These are phyloP conservation scores for Kwoniella sp. DNA, from an alignment of 768 basidiomycete species.

Conservation along the genomic window DNA sequence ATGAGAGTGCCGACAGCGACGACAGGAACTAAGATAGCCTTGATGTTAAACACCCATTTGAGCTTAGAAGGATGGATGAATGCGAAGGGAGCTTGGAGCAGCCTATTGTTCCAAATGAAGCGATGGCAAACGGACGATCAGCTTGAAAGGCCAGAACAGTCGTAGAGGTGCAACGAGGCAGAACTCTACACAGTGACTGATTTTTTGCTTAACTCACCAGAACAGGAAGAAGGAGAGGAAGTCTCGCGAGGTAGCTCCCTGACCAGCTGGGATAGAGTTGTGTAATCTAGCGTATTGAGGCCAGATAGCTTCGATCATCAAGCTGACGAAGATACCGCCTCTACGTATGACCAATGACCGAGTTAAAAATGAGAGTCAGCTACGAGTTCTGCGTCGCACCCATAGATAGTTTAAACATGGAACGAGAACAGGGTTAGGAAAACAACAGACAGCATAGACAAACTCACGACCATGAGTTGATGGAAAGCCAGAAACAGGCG, in stretches of 20 bases:
- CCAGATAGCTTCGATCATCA: slow-evolving; percentile 55
- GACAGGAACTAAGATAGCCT: slow-evolving; percentile 38
- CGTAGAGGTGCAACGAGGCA: too few species aligned
- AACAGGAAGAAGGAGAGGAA: slow-evolving; percentile 52
- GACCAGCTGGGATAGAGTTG: slow-evolving; percentile 39
- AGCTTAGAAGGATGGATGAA: slow-evolving; percentile 46
- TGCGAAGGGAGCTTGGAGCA: slow-evolving; percentile 44
- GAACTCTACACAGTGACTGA: background rate
- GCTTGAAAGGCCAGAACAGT: background rate
- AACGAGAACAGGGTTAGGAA: too few species aligned
- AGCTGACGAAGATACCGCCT: slow-evolving; percentile 45
- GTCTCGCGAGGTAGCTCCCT: slow-evolving; percentile 43
- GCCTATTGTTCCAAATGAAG: slow-evolving; percentile 16
- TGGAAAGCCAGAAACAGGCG: slow-evolving; percentile 30
- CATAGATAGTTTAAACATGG: too few species aligned
- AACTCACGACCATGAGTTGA: slow-evolving; percentile 36
- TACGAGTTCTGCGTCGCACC: too few species aligned
- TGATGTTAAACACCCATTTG: slow-evolving; percentile 43
- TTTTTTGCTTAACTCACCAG: slow-evolving; percentile 22
- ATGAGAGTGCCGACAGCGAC: slow-evolving; percentile 40
- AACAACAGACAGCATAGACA: too few species aligned
- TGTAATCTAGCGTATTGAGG: slow-evolving; percentile 36
- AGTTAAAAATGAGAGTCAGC: too few species aligned
- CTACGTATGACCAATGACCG: too few species aligned
- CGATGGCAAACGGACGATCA: background rate